Evolutionary conservation across 495 filamentous ascomycete species (phyloP).

Genomic region (Penicillium canescens): DNA sequence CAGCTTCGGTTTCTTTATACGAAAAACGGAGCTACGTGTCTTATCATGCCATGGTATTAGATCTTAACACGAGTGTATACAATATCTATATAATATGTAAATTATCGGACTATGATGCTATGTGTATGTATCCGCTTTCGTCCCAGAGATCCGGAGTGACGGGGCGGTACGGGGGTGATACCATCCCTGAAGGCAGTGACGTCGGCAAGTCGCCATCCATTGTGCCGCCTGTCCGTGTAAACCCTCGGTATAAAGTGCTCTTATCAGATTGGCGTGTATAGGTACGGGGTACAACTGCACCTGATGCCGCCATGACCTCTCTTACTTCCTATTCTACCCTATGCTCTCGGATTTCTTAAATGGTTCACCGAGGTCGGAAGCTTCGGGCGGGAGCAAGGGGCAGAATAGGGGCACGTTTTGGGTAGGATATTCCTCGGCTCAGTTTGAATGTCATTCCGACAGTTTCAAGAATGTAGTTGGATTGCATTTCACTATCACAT

Average conservation of each 20-base stretch:
- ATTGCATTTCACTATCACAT: too few relatives aligned
- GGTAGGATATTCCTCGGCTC: constrained; percentile 8
- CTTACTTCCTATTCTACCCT: background rate
- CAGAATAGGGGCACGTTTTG: constrained; percentile 5
- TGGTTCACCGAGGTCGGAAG: constrained; percentile 28
- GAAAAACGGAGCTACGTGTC: background rate
- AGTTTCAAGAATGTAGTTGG: too few relatives aligned
- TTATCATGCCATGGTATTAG: too few relatives aligned
- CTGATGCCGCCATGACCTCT: background rate
- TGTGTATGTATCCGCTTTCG: background rate
- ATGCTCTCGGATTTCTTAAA: constrained; percentile 20
- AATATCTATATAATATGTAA: too few relatives aligned
- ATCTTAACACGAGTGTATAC: too few relatives aligned
- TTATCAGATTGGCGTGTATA: constrained; percentile 1
- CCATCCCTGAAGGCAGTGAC: constrained; percentile 29
- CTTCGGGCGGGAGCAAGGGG: constrained; percentile 11
- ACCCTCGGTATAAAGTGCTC: background rate
- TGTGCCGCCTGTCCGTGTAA: constrained; percentile 17
- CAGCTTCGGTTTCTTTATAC: constrained; percentile 2
- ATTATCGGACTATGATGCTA: too few relatives aligned
- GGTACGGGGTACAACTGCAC: background rate
- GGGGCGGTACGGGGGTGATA: background rate
- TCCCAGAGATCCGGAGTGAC: background rate
- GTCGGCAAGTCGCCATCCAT: constrained; percentile 36
- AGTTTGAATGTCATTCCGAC: background rate